These are phyloP conservation scores for Royoungia palumana DNA, from an alignment of 768 basidiomycete genomes.

Conservation along the genomic window DNA sequence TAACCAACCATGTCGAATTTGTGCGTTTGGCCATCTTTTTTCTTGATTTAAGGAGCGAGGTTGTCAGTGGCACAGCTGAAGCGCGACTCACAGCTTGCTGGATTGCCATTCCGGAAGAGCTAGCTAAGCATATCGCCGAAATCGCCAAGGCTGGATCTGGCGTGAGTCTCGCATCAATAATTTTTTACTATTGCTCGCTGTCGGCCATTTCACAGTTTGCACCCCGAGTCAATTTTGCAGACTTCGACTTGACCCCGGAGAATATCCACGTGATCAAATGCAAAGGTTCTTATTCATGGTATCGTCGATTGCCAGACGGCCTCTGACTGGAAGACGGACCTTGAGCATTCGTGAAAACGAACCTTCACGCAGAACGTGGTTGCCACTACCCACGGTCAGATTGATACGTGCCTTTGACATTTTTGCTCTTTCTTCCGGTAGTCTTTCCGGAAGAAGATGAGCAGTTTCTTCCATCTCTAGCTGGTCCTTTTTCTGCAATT, in stretches of 20 bases:
- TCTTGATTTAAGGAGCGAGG: constrained; percentile 53
- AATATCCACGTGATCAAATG: constrained; percentile 49
- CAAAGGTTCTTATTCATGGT: constrained; percentile 57
- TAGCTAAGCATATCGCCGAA: no score
- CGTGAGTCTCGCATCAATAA: no score
- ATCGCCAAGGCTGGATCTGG: no score
- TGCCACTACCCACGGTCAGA: no score
- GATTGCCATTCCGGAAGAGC: no score
- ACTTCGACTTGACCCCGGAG: constrained; percentile 47
- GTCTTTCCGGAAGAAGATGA: constrained; percentile 56
- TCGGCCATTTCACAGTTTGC: constrained; percentile 41
- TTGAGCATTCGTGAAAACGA: constrained; percentile 57
- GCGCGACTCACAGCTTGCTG: no score
- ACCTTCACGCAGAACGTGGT: no score
- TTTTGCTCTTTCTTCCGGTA: constrained; percentile 19
- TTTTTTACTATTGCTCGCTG: no score
- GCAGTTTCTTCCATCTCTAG: constrained; percentile 76
- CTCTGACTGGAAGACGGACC: constrained; percentile 51
- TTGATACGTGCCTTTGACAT: no score
- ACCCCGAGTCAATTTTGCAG: constrained; percentile 57
- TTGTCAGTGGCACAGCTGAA: constrained; percentile 49
- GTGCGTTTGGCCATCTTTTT: constrained; percentile 38
- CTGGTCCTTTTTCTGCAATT: constrained; percentile 30
- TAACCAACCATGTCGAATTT: constrained; percentile 14
- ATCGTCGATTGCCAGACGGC: constrained; percentile 59